phyloP scores from a whole-genome alignment of 305 asterid genomes.

The Rubia balearica region DNA sequence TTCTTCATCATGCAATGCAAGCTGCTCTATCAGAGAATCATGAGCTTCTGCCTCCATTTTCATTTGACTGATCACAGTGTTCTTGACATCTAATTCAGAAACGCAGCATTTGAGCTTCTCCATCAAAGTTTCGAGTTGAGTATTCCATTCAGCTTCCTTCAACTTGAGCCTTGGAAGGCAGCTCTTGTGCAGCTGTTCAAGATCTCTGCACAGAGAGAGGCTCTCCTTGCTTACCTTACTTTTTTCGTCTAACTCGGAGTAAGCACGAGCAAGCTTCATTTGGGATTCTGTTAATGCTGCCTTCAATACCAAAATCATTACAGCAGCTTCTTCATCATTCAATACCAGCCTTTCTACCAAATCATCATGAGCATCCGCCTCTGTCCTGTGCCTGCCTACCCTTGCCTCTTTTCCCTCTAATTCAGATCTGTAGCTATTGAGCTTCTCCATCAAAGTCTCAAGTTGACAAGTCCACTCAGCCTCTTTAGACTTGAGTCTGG shows the following conservation, averaged over 20 bases:
- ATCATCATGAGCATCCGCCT: slow-evolving; percentile 20
- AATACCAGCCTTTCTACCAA: slow-evolving; percentile 12
- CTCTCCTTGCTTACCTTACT: slow-evolving; percentile 25
- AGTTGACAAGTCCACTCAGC: slow-evolving; percentile 28
- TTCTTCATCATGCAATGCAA: slow-evolving; percentile 37
- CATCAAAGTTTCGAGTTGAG: slow-evolving; percentile 19
- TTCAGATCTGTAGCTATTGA: slow-evolving; percentile 17
- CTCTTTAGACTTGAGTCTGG: slow-evolving; percentile 29
- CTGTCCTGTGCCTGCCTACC: slow-evolving; percentile 21
- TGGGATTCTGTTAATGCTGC: slow-evolving; percentile 49
- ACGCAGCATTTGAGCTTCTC: slow-evolving; percentile 22
- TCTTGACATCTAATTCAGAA: slow-evolving; percentile 25
- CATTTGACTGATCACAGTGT: slow-evolving; percentile 23
- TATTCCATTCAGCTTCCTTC: slow-evolving; percentile 34
- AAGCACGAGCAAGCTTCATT: slow-evolving; percentile 26
- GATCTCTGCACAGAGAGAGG: slow-evolving; percentile 9
- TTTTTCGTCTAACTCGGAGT: slow-evolving; percentile 27
- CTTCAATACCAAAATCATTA: slow-evolving; percentile 44
- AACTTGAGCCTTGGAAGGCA: slow-evolving; percentile 21
- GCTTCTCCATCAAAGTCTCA: slow-evolving; percentile 21
- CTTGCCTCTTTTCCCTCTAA: slow-evolving; percentile 26
- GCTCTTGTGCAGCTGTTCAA: slow-evolving; percentile 12
- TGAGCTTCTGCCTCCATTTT: slow-evolving; percentile 20
- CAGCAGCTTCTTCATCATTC: slow-evolving; percentile 41
- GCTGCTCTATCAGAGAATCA: slow-evolving; percentile 17